Conservation (phyloP, 495 filamentous ascomycete species). For the Talaromyces nanjingensis region DNA sequence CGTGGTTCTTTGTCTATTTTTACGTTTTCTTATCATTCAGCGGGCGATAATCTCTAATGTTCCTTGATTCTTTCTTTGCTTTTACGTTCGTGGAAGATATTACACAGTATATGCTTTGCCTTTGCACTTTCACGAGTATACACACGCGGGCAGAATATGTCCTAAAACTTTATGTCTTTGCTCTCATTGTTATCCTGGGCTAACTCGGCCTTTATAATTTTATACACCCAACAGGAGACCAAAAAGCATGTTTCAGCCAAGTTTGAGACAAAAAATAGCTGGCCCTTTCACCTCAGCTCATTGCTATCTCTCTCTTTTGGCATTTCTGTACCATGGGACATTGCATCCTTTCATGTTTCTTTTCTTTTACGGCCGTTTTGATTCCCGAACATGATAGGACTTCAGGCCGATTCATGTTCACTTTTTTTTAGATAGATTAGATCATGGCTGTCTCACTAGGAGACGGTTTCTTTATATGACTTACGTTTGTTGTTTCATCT, state of each 20-base stretch:
- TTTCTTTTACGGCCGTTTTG: neutral
- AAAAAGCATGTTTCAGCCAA: constrained; percentile 3
- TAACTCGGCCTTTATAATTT: neutral
- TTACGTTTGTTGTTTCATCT: neutral
- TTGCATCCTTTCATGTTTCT: constrained; percentile 1
- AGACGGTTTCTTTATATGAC: neutral
- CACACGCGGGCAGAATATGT: neutral
- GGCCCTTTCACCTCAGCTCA: neutral
- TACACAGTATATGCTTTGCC: neutral
- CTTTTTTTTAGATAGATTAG: constrained; percentile 11
- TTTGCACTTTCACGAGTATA: neutral
- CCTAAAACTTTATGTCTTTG: constrained; percentile 2
- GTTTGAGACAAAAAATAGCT: neutral
- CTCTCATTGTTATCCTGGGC: neutral
- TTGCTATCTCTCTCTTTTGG: neutral
- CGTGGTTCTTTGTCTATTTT: neutral
- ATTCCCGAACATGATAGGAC: neutral
- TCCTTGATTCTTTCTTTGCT: neutral
- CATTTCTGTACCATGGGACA: constrained; percentile 1
- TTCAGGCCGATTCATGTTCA: neutral
- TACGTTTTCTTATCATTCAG: constrained; percentile 3
- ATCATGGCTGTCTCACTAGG: constrained; percentile 9
- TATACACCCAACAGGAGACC: neutral
- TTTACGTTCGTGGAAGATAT: constrained; percentile 3
- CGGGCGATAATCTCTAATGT: constrained; percentile 7